Evolutionary conservation across 257 asterid genomes (phyloP), one percentile per base, ranked within the genome.

Genomic region (Leonotis leonurus): DNA sequence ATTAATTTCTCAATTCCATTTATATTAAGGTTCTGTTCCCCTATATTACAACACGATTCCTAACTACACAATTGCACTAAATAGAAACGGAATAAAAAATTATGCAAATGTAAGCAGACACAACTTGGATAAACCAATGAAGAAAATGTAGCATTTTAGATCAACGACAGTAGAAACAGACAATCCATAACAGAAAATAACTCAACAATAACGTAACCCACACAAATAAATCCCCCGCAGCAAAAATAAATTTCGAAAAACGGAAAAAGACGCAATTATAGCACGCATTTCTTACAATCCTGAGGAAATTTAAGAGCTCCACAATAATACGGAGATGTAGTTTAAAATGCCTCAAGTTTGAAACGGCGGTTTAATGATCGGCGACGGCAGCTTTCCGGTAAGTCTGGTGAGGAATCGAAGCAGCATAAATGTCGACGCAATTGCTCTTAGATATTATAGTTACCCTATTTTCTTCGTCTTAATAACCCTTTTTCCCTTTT

Each of bases 321-420:
- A 41, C 39, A 20, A 50, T 27, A 32, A 65, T 30, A 54, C n/a
- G 57, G 2, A 39, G 3, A 45, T 27, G 66, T 56, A 8, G 54
- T 16, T 13, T 17, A 62, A 64, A 18, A 41, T 71, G 64, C 68
- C 71, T 65, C 49, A 56, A 40, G 50, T 25, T 64, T 9, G 33
- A 27, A 40, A 40, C 30, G 56, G 63, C 43, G 45, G 43, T 32
- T 29, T 37, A 37, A 39, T 29, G 65, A 62, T 63, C 46, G 62
- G 56, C 51, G 32, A 35, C 52, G 51, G 39, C 54, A 11, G 49
- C n/a, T 8, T 24, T 37, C 67, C 57, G 68, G 39, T 35, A 45
- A 46, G 9, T 45, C 51, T 35, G 55, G 72, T 50, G 53, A 30
- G 32, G 26, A 46, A 71, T 49, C 29, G 46, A 20, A 36, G 67